phyloP scores from a whole-genome alignment of 2,329 filamentous ascomycete genomes.

The Hawksworthiomyces lignivorus region DNA sequence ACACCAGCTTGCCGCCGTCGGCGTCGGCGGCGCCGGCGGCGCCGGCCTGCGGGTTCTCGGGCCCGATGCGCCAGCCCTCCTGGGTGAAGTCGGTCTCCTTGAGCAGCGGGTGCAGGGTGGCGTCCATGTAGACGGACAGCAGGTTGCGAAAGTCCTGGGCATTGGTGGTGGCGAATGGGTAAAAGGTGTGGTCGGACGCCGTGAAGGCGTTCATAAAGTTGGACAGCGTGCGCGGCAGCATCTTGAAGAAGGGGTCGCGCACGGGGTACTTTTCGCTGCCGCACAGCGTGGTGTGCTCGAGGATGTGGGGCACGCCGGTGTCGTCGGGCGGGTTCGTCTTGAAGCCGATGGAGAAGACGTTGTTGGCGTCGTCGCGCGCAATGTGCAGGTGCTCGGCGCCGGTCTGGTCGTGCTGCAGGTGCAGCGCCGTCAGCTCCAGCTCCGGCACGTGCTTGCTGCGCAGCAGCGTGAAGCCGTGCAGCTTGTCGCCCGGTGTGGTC shows the following conservation, averaged over 20 bases:
- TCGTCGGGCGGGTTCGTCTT: slow-evolving; percentile 97
- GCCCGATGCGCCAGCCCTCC: slow-evolving; percentile 93
- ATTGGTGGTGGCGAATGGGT: slow-evolving; percentile 97
- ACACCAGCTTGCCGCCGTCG: slow-evolving; percentile 66
- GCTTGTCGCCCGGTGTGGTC: slow-evolving; percentile 64
- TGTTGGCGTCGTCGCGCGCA: slow-evolving; percentile 91
- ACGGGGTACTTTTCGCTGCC: slow-evolving; percentile 98
- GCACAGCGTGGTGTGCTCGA: slow-evolving; percentile 95
- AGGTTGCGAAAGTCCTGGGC: slow-evolving; percentile 91
- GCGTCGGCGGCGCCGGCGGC: slow-evolving; percentile 28
- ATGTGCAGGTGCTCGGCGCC: slow-evolving; percentile 95
- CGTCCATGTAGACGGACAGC: slow-evolving; percentile 93
- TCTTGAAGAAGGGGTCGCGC: slow-evolving; percentile 98
- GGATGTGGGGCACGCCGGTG: slow-evolving; percentile 91
- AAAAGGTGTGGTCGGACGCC: slow-evolving; percentile 90
- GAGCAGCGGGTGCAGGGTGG: slow-evolving; percentile 81
- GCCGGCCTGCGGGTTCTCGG: slow-evolving; percentile 68
- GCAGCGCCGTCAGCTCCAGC: slow-evolving; percentile 82
- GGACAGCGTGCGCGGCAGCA: slow-evolving; percentile 94
- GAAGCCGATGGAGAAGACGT: slow-evolving; percentile 99
- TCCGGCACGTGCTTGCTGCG: slow-evolving; percentile 89
- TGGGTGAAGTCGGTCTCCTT: slow-evolving; percentile 91
- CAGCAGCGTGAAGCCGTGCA: slow-evolving; percentile 89
- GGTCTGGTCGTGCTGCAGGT: slow-evolving; percentile 89
- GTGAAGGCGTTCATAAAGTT: slow-evolving; percentile 99